phyloP scores from a whole-genome alignment of 768 basidiomycete species.

The Rhodotorula toruloides region DNA sequence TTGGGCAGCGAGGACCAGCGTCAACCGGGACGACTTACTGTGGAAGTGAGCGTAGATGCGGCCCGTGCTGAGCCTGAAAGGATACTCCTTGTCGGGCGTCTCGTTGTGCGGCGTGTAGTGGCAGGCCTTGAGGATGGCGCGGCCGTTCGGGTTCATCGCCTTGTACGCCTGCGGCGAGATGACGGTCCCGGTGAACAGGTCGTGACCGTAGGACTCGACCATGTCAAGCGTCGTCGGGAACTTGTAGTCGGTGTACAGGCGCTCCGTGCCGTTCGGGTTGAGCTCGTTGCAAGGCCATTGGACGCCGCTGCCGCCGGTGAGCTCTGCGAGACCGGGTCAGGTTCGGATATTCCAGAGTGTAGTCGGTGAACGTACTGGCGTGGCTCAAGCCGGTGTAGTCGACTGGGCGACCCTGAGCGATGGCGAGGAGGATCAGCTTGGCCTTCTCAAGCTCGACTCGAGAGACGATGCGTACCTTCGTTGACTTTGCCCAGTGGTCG shows the following conservation, averaged over 20 bases:
- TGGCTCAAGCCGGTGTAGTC: constrained; percentile 38
- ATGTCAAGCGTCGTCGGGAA: constrained; percentile 36
- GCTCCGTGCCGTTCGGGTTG: constrained; percentile 18
- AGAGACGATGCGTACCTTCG: background rate
- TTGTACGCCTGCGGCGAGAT: constrained; percentile 29
- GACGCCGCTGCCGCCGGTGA: constrained; percentile 37
- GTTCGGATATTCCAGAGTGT: background rate
- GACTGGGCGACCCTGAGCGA: constrained; percentile 19
- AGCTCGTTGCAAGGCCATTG: constrained; percentile 42
- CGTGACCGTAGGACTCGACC: constrained; percentile 33
- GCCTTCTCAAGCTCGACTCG: background rate
- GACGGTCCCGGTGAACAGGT: constrained; percentile 35
- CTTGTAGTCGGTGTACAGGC: constrained; percentile 32
- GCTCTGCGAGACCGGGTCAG: background rate
- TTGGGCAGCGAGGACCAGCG: background rate
- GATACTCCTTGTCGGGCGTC: constrained; percentile 31
- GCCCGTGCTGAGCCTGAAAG: constrained; percentile 32
- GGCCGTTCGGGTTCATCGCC: constrained; percentile 36
- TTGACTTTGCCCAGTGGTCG: constrained; percentile 34
- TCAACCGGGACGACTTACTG: background rate
- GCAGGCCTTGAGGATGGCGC: constrained; percentile 37
- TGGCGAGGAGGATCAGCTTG: background rate
- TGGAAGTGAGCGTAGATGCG: constrained; percentile 33
- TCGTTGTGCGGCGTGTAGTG: constrained; percentile 34
- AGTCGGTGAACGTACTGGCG: constrained; percentile 1